Conservation (phyloP, 2,329 filamentous ascomycete genomes). For the Epichloe baconii region DNA sequence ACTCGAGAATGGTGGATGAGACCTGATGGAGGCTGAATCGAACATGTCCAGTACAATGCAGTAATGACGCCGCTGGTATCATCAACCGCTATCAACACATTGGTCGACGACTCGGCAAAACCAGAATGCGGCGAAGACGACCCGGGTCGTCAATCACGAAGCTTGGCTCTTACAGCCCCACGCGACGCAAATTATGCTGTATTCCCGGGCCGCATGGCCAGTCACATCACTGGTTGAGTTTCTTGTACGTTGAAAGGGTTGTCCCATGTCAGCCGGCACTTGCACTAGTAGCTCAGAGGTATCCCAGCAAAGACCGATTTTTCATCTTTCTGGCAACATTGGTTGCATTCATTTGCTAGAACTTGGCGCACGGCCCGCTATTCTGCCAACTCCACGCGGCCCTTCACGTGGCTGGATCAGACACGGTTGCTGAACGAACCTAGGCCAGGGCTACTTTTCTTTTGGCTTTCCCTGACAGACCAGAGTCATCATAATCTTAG, state of each 20-base stretch:
- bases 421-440: slow-evolving; percentile 4
- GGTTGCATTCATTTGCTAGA: neutral
- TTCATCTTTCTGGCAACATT: neutral
- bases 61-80: neutral
- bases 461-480: neutral
- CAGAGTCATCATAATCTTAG: neutral
- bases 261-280: slow-evolving; percentile 1
- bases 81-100: neutral
- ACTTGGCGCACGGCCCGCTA: slow-evolving; percentile 1
- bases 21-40: neutral
- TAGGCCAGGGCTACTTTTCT: neutral
- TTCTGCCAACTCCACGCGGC: neutral
- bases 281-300: slow-evolving; percentile 4
- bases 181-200: neutral
- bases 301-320: neutral
- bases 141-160: neutral
- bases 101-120: neutral
- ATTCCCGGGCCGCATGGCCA: neutral
- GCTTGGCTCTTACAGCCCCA: neutral
- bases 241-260: too few relatives aligned
- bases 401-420: slow-evolving; percentile 6
- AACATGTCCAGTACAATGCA: neutral
- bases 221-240: neutral
- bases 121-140: neutral
- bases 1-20: neutral